Evolutionary conservation across 2,329 filamentous ascomycete genomes (phyloP).

Genomic region (Rhytidhysteron rufulum): DNA sequence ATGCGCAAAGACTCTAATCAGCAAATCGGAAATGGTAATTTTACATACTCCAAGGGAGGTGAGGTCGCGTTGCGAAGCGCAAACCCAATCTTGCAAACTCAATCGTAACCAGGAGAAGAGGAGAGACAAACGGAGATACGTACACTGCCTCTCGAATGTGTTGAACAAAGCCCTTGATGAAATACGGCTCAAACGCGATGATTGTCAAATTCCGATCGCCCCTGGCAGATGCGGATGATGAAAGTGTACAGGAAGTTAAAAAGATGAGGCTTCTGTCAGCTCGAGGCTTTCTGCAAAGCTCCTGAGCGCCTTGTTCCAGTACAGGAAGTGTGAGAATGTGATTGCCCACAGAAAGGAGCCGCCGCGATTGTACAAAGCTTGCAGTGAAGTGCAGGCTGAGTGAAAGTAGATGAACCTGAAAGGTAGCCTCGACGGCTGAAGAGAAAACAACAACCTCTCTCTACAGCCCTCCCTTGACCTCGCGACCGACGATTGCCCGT

Average conservation of each 20-base stretch:
- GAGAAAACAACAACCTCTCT: constrained; percentile 15
- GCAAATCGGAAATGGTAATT: constrained; percentile 24
- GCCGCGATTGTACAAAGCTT: constrained; percentile 17
- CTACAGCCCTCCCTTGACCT: constrained; percentile 4
- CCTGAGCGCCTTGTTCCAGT: constrained; percentile 21
- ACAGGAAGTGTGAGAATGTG: constrained; percentile 18
- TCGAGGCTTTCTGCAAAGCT: constrained; percentile 15
- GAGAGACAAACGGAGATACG: constrained; percentile 33
- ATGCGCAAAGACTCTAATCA: constrained; percentile 31
- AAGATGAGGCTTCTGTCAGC: constrained; percentile 17
- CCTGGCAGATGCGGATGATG: constrained; percentile 36
- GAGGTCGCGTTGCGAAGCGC: constrained; percentile 10
- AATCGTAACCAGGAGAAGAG: no score
- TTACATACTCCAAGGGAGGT: constrained; percentile 7
- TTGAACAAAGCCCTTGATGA: constrained; percentile 27
- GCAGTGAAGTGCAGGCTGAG: constrained; percentile 15
- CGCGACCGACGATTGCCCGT: no score
- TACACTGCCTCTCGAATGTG: constrained; percentile 34
- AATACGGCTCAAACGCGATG: constrained; percentile 29
- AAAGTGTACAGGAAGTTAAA: constrained; percentile 34
- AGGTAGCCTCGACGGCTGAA: constrained; percentile 7
- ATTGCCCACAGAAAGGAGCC: constrained; percentile 20
- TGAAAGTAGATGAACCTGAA: constrained; percentile 9
- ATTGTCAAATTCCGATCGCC: constrained; percentile 31
- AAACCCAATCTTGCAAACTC: constrained; percentile 10